Base-by-base conservation (phyloP, 192 early-diverging fungal genomes). In the Rhizoclosmatium globosum region DNA sequence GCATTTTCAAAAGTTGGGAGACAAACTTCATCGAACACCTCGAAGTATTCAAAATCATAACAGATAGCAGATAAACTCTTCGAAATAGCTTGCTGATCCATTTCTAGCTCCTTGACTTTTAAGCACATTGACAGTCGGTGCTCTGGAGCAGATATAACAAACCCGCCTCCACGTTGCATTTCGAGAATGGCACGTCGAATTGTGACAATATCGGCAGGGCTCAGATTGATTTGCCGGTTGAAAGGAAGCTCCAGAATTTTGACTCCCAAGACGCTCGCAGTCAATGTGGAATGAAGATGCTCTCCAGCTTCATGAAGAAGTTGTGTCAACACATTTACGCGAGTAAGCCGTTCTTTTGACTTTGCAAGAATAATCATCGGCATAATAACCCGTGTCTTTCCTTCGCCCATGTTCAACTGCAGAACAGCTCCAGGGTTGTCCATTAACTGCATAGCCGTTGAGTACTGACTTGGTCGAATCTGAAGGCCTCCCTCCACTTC, bases 121-220 rank as follows among this genome's bases (percentile, higher is more conserved):
- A 79, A 6, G n/a, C 77, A 21, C 6, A 79, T 31, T 4, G 78
- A 79, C 46, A 79, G 60, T 21, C 41, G 48, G 39, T 79, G 71
- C 60, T 79, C 78, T 59, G 78, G 78, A 6, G 78, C 21, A 9
- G 73, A 7, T 2, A 69, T 45, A 13, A 74, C 17, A 46, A 78
- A 71, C 1, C 67, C 67, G 1, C 44, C 41, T 47, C 11, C 17
- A 1, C 9, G 13, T 43, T 46, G 38, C 23, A 68, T 46, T 17
- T 44, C 1, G 7, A 0, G 13, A 21, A 46, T 23, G 6, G 42
- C 19, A 2, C 17, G 23, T 2, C 15, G 13, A n/a, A 68, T 68
- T 46, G 11, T 68, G 1, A 15, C 45, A 2, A 68, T 4, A 1
- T 68, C 45, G 1, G n/a, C 2, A 7, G 11, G 23, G 44, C 45